Conservation (phyloP, 2,329 filamentous ascomycete genomes). For the Aspergillus sp. region DNA sequence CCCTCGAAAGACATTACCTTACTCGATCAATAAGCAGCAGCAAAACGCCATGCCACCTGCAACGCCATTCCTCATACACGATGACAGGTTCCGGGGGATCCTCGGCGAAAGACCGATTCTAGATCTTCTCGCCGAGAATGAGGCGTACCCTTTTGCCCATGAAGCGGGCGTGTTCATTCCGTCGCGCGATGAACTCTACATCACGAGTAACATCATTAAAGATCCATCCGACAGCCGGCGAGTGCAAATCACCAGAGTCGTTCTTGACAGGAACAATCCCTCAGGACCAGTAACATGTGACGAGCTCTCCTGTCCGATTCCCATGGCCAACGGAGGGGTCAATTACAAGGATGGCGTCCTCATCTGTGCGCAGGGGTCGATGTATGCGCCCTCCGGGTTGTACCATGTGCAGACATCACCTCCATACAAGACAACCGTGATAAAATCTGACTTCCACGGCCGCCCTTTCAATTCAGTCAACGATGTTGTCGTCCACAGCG, state of each 20-base stretch:
- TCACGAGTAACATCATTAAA: conserved; percentile 37
- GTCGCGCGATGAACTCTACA: conserved; percentile 32
- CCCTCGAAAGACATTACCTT: background rate
- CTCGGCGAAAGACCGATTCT: conserved; percentile 37
- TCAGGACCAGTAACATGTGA: conserved; percentile 7
- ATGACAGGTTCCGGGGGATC: conserved; percentile 24
- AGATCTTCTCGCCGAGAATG: conserved; percentile 38
- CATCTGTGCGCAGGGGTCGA: conserved; percentile 44
- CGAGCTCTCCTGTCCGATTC: conserved; percentile 32
- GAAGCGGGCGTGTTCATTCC: conserved; percentile 46
- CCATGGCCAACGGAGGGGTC: conserved; percentile 52
- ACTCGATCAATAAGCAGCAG: background rate
- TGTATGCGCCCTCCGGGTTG: conserved; percentile 12
- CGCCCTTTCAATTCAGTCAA: conserved; percentile 40
- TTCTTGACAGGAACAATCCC: background rate
- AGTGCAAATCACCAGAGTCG: conserved; percentile 24
- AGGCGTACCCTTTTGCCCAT: conserved; percentile 49
- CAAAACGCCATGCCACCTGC: background rate
- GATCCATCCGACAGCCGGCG: conserved; percentile 16
- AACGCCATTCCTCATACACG: conserved; percentile 1
- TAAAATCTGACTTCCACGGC: conserved; percentile 36
- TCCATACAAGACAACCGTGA: conserved; percentile 23
- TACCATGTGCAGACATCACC: conserved; percentile 16
- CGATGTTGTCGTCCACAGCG: conserved; percentile 37
- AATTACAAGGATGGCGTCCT: conserved; percentile 46